A percentile compares a stretch with the other conserved stretches of the same genome.
Evolutionary conservation across 1,139 yeast genomes (phyloP).

Genomic region (Scheffersomyces segobiensis): DNA sequence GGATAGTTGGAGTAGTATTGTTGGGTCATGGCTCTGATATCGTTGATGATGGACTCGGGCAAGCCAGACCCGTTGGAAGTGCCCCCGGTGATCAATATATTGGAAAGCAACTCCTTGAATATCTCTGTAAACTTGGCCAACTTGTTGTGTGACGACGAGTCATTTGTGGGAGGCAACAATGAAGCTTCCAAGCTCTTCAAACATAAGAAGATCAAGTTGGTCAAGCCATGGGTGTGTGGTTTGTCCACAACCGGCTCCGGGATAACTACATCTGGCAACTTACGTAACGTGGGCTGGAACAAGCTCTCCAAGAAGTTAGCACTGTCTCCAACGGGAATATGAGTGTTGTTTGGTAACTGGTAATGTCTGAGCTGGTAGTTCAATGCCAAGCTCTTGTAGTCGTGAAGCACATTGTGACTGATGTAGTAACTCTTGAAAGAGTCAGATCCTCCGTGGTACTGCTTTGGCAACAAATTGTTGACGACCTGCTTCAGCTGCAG

Average conservation of each 20-base stretch:
- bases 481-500: conserved; percentile 25
- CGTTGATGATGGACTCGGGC: conserved; percentile 61
- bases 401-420: conserved; percentile 42
- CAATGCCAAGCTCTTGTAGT: conserved; percentile 39
- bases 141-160: conserved; percentile 15
- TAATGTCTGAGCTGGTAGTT: conserved; percentile 30
- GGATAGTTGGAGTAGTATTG: conserved; percentile 52
- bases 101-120: conserved; percentile 48
- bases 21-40: conserved; percentile 48
- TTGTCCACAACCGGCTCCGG: conserved; percentile 41
- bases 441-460: conserved; percentile 28
- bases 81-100: conserved; percentile 69
- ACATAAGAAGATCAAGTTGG: conserved; percentile 43
- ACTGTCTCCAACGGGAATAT: conserved; percentile 35
- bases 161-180: conserved; percentile 23
- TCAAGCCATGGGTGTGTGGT: conserved; percentile 47
- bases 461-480: conserved; percentile 30
- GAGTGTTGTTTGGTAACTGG: conserved; percentile 49
- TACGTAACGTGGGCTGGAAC: conserved; percentile 51
- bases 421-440: conserved; percentile 51
- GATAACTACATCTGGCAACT: conserved; percentile 22
- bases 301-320: conserved; percentile 52
- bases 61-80: conserved; percentile 60
- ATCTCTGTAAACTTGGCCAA: conserved; percentile 42
- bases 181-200: conserved; percentile 40